Percentiles rank a stretch among this genome's conserved stretches.
Evolutionary conservation across 306 rosid genomes (phyloP).

Genomic region (Rosa persica): DNA sequence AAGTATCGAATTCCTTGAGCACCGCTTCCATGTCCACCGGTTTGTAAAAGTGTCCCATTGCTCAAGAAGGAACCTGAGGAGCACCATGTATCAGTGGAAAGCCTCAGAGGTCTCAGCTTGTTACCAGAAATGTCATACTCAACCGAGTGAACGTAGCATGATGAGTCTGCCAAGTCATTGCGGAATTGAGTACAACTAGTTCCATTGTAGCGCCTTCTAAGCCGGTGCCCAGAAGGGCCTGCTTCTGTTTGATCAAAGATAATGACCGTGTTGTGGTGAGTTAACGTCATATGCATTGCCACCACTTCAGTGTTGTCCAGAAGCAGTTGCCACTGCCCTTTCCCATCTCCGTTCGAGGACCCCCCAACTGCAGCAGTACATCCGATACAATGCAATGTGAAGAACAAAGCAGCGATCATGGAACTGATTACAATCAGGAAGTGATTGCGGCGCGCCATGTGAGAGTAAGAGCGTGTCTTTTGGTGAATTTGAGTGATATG

Average conservation of each 20-base stretch:
- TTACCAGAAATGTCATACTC: slow-evolving; percentile 65
- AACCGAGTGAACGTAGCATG: slow-evolving; percentile 78
- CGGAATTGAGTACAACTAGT: slow-evolving; percentile 30
- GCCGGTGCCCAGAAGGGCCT: slow-evolving; percentile 52
- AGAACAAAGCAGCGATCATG: slow-evolving; percentile 23
- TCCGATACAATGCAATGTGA: slow-evolving; percentile 21
- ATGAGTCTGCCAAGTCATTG: slow-evolving; percentile 36
- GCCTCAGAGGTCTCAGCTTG: slow-evolving; percentile 50
- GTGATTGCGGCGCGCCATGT: slow-evolving; percentile 23
- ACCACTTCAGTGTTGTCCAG: slow-evolving; percentile 57
- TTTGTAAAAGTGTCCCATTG: slow-evolving; percentile 68
- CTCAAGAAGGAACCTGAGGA: slow-evolving; percentile 74
- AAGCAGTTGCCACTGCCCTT: slow-evolving; percentile 73
- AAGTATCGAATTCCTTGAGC: slow-evolving; percentile 43
- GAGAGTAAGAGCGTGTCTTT: background rate
- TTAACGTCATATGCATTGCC: slow-evolving; percentile 76
- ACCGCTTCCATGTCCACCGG: slow-evolving; percentile 61
- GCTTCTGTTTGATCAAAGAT: slow-evolving; percentile 70
- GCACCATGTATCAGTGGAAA: slow-evolving; percentile 76
- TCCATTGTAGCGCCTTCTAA: slow-evolving; percentile 43
- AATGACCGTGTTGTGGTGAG: slow-evolving; percentile 55
- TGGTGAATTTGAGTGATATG: slow-evolving; percentile 1
- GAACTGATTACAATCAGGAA: slow-evolving; percentile 11
- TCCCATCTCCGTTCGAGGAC: slow-evolving; percentile 6
- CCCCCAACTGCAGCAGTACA: slow-evolving; percentile 24